These are phyloP conservation scores for Xylariaceae sp. DNA, from an alignment of 2,329 filamentous ascomycete genomes.

Conservation along the genomic window DNA sequence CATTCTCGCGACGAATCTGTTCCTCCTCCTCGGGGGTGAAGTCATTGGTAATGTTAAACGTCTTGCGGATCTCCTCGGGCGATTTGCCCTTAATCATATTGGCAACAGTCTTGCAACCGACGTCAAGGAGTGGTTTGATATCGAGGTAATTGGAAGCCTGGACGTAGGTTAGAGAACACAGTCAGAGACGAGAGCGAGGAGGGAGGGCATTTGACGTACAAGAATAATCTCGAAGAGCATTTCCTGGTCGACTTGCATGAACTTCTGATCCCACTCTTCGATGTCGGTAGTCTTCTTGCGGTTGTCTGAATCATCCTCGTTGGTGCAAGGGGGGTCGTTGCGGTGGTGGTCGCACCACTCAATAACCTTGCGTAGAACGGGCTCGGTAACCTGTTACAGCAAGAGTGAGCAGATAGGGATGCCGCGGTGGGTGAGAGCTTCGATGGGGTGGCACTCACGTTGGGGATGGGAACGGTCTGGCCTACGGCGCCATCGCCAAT, in stretches of 20 bases:
- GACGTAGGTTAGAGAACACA: not conserved
- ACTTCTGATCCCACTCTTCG: constrained; percentile 99
- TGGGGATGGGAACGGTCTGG: constrained; percentile 82
- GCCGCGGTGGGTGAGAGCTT: not conserved
- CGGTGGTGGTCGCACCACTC: constrained; percentile 98
- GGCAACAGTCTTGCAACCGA: constrained; percentile 98
- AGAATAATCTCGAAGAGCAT: constrained; percentile 99
- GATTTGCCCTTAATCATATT: constrained; percentile 99
- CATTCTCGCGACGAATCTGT: constrained; percentile 88
- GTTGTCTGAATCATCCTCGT: constrained; percentile 86
- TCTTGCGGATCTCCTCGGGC: constrained; percentile 98
- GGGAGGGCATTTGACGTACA: constrained; percentile 47
- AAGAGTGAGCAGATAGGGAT: constrained; percentile 13
- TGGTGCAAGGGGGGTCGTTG: constrained; percentile 72
- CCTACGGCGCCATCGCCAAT: constrained; percentile 59
- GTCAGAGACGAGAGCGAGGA: not conserved
- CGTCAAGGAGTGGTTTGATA: constrained; percentile 95
- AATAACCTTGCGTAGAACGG: constrained; percentile 90
- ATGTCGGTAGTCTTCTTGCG: constrained; percentile 99
- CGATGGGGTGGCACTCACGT: constrained; percentile 45
- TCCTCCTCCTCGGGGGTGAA: constrained; percentile 99
- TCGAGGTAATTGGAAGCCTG: constrained; percentile 97
- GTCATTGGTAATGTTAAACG: constrained; percentile 99
- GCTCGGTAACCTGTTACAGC: constrained; percentile 68
- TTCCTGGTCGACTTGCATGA: constrained; percentile 99